phyloP scores from a whole-genome alignment of 257 asterid species.

The Solanum clarkiae region DNA sequence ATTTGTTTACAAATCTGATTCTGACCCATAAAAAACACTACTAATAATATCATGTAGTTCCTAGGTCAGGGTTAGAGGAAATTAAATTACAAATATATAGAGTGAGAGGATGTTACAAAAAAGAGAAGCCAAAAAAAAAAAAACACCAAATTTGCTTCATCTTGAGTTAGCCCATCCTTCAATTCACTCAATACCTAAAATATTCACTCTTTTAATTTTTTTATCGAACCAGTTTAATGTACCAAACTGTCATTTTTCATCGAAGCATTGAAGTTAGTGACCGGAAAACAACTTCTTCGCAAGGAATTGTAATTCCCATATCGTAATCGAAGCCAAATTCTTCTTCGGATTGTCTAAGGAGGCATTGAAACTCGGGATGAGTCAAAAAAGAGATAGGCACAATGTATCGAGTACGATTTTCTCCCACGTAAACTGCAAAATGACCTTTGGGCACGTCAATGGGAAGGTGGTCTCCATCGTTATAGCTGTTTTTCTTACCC shows the following conservation, averaged over 20 bases:
- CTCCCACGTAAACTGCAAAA: conserved; percentile 38
- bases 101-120: conserved; percentile 5
- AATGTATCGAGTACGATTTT: conserved; percentile 28
- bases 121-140: not conserved
- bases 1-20: not conserved
- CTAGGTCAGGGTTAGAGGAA: conserved; percentile 8
- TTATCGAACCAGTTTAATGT: not conserved
- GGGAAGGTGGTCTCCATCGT: conserved; percentile 20
- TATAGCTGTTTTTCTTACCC: conserved; percentile 22
- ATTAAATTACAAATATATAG: not conserved
- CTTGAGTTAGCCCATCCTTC: conserved; percentile 7
- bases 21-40: conserved; percentile 14
- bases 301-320: conserved; percentile 40
- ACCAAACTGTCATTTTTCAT: not conserved
- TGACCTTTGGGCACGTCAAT: conserved; percentile 41
- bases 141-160: not conserved
- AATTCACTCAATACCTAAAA: not conserved
- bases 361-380: conserved; percentile 34
- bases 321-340: conserved; percentile 43
- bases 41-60: not conserved
- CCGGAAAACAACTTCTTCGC: conserved; percentile 35
- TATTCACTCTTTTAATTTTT: not conserved
- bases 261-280: conserved; percentile 39
- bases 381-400: conserved; percentile 32
- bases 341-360: conserved; percentile 32